A percentile compares a stretch with the other conserved stretches of the same genome.
Conservation (phyloP, 2,329 filamentous ascomycete genomes). For the Scedosporium boydii region DNA sequence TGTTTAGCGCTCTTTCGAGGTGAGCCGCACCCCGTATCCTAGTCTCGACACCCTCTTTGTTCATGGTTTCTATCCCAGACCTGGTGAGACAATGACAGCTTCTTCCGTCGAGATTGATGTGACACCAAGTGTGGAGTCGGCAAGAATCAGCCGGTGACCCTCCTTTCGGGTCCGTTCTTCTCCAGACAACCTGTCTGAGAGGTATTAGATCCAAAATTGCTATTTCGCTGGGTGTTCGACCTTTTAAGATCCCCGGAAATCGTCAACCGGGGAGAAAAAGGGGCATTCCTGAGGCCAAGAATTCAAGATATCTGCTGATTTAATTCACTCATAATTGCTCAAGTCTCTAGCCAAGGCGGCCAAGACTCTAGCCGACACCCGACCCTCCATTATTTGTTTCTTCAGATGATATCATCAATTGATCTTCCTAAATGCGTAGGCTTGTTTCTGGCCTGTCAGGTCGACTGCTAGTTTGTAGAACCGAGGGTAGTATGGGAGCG, state of each 20-base stretch:
- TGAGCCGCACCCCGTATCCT: neutral
- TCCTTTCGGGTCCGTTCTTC: neutral
- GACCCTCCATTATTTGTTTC: no score
- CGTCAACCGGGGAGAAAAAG: neutral
- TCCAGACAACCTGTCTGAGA: neutral
- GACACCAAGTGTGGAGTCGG: neutral
- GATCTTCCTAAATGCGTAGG: no score
- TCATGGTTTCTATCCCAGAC: no score
- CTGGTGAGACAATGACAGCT: neutral
- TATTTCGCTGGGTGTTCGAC: neutral
- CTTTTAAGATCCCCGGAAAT: neutral
- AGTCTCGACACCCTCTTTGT: neutral
- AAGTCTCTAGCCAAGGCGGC: no score
- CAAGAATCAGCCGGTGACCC: neutral
- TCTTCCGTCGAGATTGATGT: neutral
- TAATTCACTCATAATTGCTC: no score
- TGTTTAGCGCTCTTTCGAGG: neutral
- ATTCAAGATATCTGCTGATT: no score
- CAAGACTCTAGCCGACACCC: no score
- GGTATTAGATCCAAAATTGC: neutral
- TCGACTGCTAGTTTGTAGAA: no score
- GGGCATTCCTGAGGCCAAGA: neutral
- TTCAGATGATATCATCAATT: no score
- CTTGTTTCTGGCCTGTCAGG: no score
- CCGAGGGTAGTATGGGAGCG: no score